Conservation (phyloP, 75 land plant species). For the Adiantum capillusveneris region DNA sequence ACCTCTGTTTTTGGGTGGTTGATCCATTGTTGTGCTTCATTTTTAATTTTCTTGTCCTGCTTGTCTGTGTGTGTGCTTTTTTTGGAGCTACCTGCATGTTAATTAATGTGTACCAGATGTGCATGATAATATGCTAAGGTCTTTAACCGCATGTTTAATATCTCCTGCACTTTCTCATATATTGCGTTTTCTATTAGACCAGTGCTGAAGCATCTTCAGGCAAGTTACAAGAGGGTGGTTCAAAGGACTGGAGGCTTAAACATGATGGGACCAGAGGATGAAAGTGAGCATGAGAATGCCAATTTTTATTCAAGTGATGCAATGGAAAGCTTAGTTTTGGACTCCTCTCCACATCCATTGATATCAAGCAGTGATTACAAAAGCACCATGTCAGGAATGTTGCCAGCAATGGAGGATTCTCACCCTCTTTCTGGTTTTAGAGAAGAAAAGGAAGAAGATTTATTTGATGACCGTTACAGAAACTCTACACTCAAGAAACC, state of each 20-base stretch:
- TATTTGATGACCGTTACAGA: conserved; percentile 4
- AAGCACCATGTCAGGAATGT: conserved; percentile 21
- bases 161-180: no score
- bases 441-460: neutral
- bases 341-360: conserved; percentile 17
- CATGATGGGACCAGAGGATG: conserved; percentile 30
- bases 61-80: no score
- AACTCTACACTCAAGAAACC: conserved; percentile 5
- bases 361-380: conserved; percentile 22
- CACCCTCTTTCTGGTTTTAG: conserved; percentile 3
- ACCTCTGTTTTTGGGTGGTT: no score
- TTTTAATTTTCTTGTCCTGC: no score
- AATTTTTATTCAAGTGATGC: conserved; percentile 13
- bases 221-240: no score
- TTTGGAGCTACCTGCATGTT: no score
- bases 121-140: no score
- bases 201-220: no score
- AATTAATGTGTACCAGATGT: no score
- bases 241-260: neutral
- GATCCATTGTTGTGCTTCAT: no score
- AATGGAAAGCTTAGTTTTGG: conserved; percentile 27
- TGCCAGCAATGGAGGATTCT: conserved; percentile 15
- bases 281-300: conserved; percentile 9
- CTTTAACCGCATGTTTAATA: no score
- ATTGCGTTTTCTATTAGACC: no score